phyloP scores from a whole-genome alignment of 805 yeast genomes.

The Lipomyces kockii region DNA sequence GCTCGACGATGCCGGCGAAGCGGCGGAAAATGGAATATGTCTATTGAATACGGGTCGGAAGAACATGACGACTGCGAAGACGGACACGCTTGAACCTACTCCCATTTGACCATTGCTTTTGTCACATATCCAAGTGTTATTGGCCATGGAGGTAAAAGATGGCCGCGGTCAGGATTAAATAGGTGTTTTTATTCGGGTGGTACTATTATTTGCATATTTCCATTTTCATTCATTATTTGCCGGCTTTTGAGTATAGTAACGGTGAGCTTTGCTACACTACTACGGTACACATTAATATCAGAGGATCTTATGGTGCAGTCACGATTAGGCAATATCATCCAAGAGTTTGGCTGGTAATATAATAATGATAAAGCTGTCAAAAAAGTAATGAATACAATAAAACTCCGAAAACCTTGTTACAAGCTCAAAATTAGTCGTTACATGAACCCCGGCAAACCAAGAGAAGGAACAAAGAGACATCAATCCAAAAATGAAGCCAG shows the following conservation, averaged over 20 bases:
- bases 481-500: background rate
- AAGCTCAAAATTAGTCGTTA: background rate
- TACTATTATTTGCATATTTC: too few species aligned
- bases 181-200: too few species aligned
- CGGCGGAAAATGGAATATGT: constrained; percentile 19
- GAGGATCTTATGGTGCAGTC: too few species aligned
- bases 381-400: background rate
- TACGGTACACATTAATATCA: too few species aligned
- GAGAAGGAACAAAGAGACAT: background rate
- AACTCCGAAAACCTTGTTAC: background rate
- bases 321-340: too few species aligned
- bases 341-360: background rate
- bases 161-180: too few species aligned
- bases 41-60: background rate
- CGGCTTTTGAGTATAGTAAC: too few species aligned
- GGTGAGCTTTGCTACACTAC: too few species aligned
- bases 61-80: background rate
- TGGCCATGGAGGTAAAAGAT: background rate
- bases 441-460: background rate
- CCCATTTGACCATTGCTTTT: background rate
- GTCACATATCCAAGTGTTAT: background rate
- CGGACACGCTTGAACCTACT: background rate
- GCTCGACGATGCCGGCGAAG: constrained; percentile 5
- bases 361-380: background rate
- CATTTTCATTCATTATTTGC: too few species aligned